phyloP scores from a whole-genome alignment of 768 basidiomycete genomes.

The Trametes gibbosa region DNA sequence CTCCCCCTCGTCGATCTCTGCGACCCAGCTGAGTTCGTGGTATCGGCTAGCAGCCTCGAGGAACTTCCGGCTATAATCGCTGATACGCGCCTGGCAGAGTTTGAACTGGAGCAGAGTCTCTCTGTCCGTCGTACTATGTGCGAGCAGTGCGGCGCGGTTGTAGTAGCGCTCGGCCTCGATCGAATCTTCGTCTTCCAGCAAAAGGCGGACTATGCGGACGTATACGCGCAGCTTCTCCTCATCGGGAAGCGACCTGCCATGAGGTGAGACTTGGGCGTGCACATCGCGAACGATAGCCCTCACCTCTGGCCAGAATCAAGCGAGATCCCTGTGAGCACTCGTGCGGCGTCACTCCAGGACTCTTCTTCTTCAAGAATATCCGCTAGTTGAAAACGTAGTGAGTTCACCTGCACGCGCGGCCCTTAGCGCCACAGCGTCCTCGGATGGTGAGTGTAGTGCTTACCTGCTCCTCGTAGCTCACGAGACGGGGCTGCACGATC shows the following conservation, averaged over 20 bases:
- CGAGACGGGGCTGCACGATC: conserved; percentile 72
- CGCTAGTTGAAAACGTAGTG: conserved; percentile 84
- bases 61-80: conserved; percentile 90
- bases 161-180: conserved; percentile 98
- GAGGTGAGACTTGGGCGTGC: not conserved
- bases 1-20: conserved; percentile 92
- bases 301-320: conserved; percentile 88
- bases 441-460: conserved; percentile 23
- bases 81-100: conserved; percentile 91
- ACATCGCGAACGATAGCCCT: conserved; percentile 13
- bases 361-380: conserved; percentile 87
- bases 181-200: conserved; percentile 95
- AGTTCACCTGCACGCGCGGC: conserved; percentile 60
- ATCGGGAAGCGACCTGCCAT: conserved; percentile 40
- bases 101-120: conserved; percentile 84
- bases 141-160: conserved; percentile 89
- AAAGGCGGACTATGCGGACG: conserved; percentile 89
- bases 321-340: conserved; percentile 88
- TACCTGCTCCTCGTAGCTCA: conserved; percentile 96
- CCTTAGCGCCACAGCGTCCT: conserved; percentile 1
- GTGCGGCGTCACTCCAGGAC: conserved; percentile 91
- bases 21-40: conserved; percentile 90
- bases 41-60: conserved; percentile 92
- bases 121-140: conserved; percentile 75
- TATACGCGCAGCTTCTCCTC: conserved; percentile 88